These are phyloP conservation scores for Vaccinium macrocarpon DNA, from an alignment of 148 eudicot species.

Conservation along the genomic window DNA sequence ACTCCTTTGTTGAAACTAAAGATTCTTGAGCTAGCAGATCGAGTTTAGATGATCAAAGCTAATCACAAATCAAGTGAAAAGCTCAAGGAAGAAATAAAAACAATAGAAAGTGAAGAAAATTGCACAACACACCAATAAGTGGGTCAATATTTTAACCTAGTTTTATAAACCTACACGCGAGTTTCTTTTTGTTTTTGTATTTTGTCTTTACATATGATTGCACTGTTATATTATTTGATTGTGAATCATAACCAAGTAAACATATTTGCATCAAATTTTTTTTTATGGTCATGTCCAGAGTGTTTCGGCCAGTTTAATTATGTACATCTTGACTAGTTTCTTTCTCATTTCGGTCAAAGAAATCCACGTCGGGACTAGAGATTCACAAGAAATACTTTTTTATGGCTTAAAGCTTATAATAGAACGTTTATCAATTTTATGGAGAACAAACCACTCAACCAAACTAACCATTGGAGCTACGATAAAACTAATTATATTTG, in stretches of 20 bases:
- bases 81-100: background rate
- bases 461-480: no score
- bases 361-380: no score
- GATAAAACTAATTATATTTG: background rate
- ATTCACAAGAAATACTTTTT: no score
- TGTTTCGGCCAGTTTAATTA: no score
- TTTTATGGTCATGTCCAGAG: no score
- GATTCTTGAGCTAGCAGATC: background rate
- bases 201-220: background rate
- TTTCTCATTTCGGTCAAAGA: no score
- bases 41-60: background rate
- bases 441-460: no score
- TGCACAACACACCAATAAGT: background rate
- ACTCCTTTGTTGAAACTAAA: no score
- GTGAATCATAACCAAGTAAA: constrained; percentile 1
- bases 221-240: background rate
- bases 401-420: no score
- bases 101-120: background rate
- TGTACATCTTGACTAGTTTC: no score
- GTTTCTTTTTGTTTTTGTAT: background rate
- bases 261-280: background rate
- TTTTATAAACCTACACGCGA: background rate
- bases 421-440: no score
- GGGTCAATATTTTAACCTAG: background rate
- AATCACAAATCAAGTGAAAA: background rate